Percentiles rank a stretch among this genome's conserved stretches.
These are phyloP conservation scores for Pseudonectria foliicola DNA, from an alignment of 2,329 filamentous ascomycete species.

Conservation along the genomic window DNA sequence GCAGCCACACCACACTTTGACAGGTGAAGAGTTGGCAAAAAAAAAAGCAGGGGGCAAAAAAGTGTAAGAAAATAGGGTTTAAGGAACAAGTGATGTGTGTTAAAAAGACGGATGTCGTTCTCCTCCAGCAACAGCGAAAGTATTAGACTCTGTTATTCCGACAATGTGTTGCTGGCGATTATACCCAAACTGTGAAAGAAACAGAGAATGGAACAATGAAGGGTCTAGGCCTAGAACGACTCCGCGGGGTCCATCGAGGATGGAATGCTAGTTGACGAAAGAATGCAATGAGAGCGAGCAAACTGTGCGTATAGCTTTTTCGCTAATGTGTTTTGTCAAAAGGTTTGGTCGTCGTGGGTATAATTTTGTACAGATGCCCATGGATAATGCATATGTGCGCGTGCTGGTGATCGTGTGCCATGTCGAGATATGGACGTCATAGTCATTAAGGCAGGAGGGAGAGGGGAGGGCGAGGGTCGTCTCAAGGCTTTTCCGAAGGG, in stretches of 20 bases:
- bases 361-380: conserved; percentile 24
- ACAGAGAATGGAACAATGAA: conserved; percentile 21
- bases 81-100: conserved; percentile 9
- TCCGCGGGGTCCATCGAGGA: conserved; percentile 13
- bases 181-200: conserved; percentile 22
- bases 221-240: conserved; percentile 22
- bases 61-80: conserved; percentile 6
- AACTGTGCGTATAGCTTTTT: conserved; percentile 16
- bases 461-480: conserved; percentile 1
- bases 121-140: conserved; percentile 12
- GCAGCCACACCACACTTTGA: too few species aligned
- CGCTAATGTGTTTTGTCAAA: conserved; percentile 17
- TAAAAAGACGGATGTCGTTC: conserved; percentile 13
- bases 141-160: conserved; percentile 18
- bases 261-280: conserved; percentile 15
- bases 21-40: too few species aligned
- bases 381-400: conserved; percentile 23
- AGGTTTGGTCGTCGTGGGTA: conserved; percentile 21
- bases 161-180: conserved; percentile 14
- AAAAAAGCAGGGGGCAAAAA: not conserved
- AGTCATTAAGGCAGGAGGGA: conserved; percentile 19
- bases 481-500: conserved; percentile 33
- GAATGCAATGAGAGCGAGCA: conserved; percentile 17
- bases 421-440: conserved; percentile 12
- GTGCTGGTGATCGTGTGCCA: conserved; percentile 21